Percentiles rank a stretch among this genome's conserved stretches.
These are phyloP conservation scores for Massariosphaeria phaeospora DNA, from an alignment of 495 filamentous ascomycete genomes.

Conservation along the genomic window DNA sequence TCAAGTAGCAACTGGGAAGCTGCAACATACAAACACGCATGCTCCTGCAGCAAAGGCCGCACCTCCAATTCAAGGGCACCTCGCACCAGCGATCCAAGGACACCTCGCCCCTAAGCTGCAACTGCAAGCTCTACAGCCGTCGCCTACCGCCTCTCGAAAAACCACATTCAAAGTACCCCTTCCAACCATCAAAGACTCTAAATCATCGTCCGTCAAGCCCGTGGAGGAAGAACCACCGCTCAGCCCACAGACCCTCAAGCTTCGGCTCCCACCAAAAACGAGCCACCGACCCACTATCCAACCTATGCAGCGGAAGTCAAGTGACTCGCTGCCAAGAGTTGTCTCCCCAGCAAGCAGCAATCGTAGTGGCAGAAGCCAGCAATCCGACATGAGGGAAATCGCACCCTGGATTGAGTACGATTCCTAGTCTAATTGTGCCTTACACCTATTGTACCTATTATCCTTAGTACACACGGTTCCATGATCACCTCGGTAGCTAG, in stretches of 20 bases:
- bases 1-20: background rate
- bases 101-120: background rate
- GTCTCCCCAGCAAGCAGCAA: background rate
- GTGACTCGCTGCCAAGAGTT: background rate
- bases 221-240: background rate
- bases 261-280: background rate
- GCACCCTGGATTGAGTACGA: constrained; percentile 22
- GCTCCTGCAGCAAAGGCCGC: background rate
- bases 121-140: background rate
- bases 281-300: background rate
- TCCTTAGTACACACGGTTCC: background rate
- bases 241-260: background rate
- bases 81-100: background rate
- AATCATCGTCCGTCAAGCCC: background rate
- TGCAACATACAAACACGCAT: background rate
- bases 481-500: too few relatives aligned
- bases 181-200: background rate
- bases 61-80: background rate
- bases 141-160: background rate
- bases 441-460: background rate
- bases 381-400: constrained; percentile 11
- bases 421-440: background rate
- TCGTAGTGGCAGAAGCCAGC: background rate
- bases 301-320: background rate
- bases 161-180: background rate